Base-by-base conservation (phyloP, 306 rosid species). In the Medicago truncatula region DNA sequence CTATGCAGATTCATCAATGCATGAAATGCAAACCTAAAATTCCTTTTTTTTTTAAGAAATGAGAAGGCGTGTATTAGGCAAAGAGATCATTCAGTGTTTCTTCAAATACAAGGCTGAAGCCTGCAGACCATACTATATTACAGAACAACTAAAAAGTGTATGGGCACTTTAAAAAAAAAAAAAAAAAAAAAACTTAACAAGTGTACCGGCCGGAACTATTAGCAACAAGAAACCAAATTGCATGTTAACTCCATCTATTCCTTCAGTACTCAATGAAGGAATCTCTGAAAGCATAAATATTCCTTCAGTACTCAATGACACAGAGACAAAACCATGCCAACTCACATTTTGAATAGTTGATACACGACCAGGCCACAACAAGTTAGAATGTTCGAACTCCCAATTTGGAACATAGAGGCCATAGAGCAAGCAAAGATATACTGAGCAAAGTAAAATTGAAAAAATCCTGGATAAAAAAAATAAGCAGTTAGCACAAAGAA, bases 321-420 rank as follows among this genome's bases (percentile, higher is more conserved):
- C 50, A 57, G 28, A 64, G 39, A 71, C 60, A 62, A 70, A 81
- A 73, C 53, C 68, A 54, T 54, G 73, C 64, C 78, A 73, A 86
- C 96, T 84, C 71, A 91, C 97, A 73, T 75, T 81, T 83, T 79
- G 82, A 83, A 83, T 67, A 69, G 63, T 44, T 43, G 87, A 80
- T 23, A 72, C 46, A 60, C 7, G 80, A 78, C 73, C 57, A 58
- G 89, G 39, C 64, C 64, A 71, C 34, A 81, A 74, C 68, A 66
- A 6, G 63, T 66, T 72, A 20, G 88, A 62, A 81, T 56, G 36
- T 41, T 69, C 58, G 16, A 71, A 84, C 71, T 71, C 75, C 97
- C 97, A 89, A 81, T 75, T 80, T 63, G 94, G 92, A 76, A 91
- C 83, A 67, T 87, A 87, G 57, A 91, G 92, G 63, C 85, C 84